Base-by-base conservation (phyloP, 2,329 filamentous ascomycete species). In the Huntiella abstrusa region DNA sequence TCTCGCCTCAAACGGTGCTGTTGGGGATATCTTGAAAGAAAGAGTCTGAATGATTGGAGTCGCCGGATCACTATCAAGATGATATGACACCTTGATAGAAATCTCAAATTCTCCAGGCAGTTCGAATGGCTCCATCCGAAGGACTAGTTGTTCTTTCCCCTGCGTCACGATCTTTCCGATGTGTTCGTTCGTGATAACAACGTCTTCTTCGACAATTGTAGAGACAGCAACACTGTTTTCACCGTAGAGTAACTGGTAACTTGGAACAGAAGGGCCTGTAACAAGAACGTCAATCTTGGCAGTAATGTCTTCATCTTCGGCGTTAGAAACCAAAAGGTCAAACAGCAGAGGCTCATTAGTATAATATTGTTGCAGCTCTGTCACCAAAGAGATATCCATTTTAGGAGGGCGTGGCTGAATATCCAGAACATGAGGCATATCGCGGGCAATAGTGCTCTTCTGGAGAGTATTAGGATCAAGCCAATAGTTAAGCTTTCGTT, bases 371-470 rank as follows among this genome's bases (percentile, higher is more conserved):
- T 75, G 69, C 48, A 70, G 66, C 5, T 79, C 61, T 36, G 75
- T 70, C 2, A 73, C 65, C 7, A 84, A 63, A 19, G 65, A 70
- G 40, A 98, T 74, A 54, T 84, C 77, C 65, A 98, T 76, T 61
- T 95, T 96, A 0, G 91, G 91, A 22, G 88, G 91, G 53, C 92
- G 83, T 1, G 91, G 88, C 46, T 86, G 69, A 17, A 98, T 77
- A 47, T 75, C 78, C 47, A 93, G 72, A 2, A 65, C 64, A 33
- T 72, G 66, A 6, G 71, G 62, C 41, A 70, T 65, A 8, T 61
- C 53, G 6, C 74, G 66, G 22, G 67, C 60, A 15, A 73, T 58
- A 22, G 62, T 65, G 49, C 67, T 68, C 10, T 43, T 36, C 45
- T 61, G 67, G 0, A 59, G 57, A 11, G 62, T 60, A 2, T 60